Base-by-base conservation (phyloP, 2,329 filamentous ascomycete genomes). In the Trichoderma asperellum region DNA sequence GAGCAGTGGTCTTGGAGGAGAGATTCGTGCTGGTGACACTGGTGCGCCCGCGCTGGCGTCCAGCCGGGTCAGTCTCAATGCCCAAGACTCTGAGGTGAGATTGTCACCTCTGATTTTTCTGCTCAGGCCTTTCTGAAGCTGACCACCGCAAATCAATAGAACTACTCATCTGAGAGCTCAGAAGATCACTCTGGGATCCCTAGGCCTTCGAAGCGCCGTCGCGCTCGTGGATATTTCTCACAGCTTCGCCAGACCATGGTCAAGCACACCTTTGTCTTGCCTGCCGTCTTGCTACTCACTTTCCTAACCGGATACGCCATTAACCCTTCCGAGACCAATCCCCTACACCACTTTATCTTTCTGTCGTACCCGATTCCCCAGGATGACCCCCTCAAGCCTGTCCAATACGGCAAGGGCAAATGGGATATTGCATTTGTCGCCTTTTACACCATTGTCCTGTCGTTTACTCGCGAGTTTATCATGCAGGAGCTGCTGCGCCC, bases 381-480 rank as follows among this genome's bases (percentile, higher is more conserved):
- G 53, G 71, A 74, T 35, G 79, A 82, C 49, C 77, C 80, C 52
- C 78, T 79, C 68, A 81, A 83, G 75, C 80, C 86, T 75, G 70
- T 83, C 21, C 92, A 94, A 76, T 98, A 97, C 82, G 94, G 91
- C 79, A 97, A 97, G 80, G 94, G 94, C n/a, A 85, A 81, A 52
- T 91, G 90, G 83, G 94, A 98, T 78, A 84, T 97, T 66, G 91
- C 92, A 55, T 95, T 98, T 75, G 92, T 97, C 67, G 83, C 84
- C 70, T 97, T 97, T 83, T 97, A 97, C 82, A 95, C 88, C 52
- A 83, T 97, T 69, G 91, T 97, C 27, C 86, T 98, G 71, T 94
- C 92, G 71, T 97, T 98, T 79, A 97, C 93, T 12, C 92, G 94
- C 77, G 94, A 98, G 80, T 97, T 97, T 80, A 86, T 97, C 81